phyloP scores from a whole-genome alignment of 192 early-diverging fungal species.

The Paraglomus brasilianum region DNA sequence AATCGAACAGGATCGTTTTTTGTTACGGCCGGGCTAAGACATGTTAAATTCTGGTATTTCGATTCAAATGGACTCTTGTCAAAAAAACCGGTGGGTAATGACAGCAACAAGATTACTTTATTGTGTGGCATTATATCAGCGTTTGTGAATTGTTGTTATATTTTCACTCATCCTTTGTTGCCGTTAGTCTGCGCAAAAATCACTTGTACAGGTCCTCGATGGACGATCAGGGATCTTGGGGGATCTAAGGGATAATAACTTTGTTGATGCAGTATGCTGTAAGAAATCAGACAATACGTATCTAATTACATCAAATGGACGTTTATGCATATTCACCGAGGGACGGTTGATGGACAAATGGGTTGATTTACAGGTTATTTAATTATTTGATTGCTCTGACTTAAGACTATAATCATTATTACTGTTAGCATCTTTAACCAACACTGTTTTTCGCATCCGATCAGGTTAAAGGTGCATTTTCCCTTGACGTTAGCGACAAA shows the following conservation, averaged over 20 bases:
- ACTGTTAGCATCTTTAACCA: neutral
- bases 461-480: conserved; percentile 64
- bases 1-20: conserved; percentile 63
- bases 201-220: conserved; percentile 56
- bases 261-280: conserved; percentile 67
- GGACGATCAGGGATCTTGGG: conserved; percentile 67
- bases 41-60: conserved; percentile 82
- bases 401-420: neutral
- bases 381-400: neutral
- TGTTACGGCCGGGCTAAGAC: conserved; percentile 74
- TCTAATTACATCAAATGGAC: conserved; percentile 67
- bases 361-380: conserved; percentile 74
- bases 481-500: conserved; percentile 55
- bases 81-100: conserved; percentile 33
- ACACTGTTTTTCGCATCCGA: neutral
- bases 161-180: neutral
- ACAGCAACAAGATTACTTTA: neutral
- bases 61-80: conserved; percentile 43
- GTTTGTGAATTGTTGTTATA: neutral
- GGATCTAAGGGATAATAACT: conserved; percentile 64
- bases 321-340: conserved; percentile 65
- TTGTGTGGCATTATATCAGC: too few relatives aligned
- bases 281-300: conserved; percentile 51
- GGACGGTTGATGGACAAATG: conserved; percentile 70
- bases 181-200: conserved; percentile 4